phyloP scores from a whole-genome alignment of 176 grass and related monocot species.

The Eleusine coracana region DNA sequence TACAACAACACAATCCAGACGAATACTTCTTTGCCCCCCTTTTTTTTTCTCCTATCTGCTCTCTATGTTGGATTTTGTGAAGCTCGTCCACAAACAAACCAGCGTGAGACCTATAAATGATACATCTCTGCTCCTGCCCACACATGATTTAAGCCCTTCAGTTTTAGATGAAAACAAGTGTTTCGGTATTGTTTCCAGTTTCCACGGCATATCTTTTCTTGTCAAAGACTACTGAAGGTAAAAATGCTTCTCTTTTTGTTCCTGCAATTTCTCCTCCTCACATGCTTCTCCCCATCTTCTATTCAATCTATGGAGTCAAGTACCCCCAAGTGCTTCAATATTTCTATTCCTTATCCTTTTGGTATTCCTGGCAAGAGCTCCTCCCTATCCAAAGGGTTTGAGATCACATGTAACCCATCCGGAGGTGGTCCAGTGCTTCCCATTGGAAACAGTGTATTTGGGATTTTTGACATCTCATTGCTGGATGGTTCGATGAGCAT shows the following conservation, averaged over 20 bases:
- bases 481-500: conserved; percentile 46
- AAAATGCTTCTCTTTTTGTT: conserved; percentile 11
- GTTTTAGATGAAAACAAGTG: background rate
- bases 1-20: background rate
- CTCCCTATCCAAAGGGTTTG: conserved; percentile 16
- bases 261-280: conserved; percentile 4
- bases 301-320: conserved; percentile 24
- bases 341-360: conserved; percentile 59
- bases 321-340: conserved; percentile 6
- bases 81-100: no score
- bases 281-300: background rate
- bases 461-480: conserved; percentile 47
- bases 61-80: no score
- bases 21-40: background rate
- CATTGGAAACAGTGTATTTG: background rate
- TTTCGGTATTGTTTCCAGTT: background rate
- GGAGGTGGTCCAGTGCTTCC: background rate
- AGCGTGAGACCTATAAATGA: no score
- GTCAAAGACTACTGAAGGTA: background rate
- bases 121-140: no score
- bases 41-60: no score
- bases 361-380: conserved; percentile 14
- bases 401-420: conserved; percentile 18
- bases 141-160: background rate
- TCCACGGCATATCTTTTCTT: conserved; percentile 9